These are phyloP conservation scores for Rhypophila decipiens DNA, from an alignment of 495 filamentous ascomycete genomes.

Conservation along the genomic window DNA sequence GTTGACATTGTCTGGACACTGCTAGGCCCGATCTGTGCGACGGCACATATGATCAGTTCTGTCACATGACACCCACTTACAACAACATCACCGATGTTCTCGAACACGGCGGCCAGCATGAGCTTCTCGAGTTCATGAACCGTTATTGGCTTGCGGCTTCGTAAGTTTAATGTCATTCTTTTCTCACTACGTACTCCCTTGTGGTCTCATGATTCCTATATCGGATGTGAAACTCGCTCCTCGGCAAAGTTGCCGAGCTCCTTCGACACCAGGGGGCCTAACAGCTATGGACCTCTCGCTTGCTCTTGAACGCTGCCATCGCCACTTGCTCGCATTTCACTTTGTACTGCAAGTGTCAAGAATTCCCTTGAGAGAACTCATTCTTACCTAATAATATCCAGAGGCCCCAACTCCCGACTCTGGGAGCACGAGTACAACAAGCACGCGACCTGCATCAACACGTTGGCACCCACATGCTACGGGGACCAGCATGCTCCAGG, in stretches of 20 bases:
- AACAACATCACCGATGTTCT: conserved; percentile 66
- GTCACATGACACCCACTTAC: conserved; percentile 61
- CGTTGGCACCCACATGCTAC: conserved; percentile 70
- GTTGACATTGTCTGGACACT: too few species aligned
- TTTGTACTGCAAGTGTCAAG: background rate
- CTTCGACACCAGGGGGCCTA: too few species aligned
- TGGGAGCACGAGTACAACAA: conserved; percentile 90
- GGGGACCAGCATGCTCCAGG: conserved; percentile 45
- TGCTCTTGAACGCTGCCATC: background rate
- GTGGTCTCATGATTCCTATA: background rate
- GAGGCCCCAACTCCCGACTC: conserved; percentile 57
- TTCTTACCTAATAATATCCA: background rate
- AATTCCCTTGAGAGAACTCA: background rate
- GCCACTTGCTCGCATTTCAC: background rate
- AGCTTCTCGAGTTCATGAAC: conserved; percentile 66
- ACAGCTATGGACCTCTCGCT: too few species aligned
- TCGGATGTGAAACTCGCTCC: too few species aligned
- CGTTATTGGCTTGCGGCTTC: conserved; percentile 62
- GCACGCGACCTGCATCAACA: conserved; percentile 71
- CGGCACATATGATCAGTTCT: conserved; percentile 69
- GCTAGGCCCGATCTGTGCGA: conserved; percentile 77
- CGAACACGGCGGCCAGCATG: conserved; percentile 50
- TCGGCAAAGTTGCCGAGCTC: too few species aligned
- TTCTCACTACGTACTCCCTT: background rate
- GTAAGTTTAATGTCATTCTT: conserved; percentile 17